Conservation (phyloP, 2,329 filamentous ascomycete genomes). For the Diplodia mutila region DNA sequence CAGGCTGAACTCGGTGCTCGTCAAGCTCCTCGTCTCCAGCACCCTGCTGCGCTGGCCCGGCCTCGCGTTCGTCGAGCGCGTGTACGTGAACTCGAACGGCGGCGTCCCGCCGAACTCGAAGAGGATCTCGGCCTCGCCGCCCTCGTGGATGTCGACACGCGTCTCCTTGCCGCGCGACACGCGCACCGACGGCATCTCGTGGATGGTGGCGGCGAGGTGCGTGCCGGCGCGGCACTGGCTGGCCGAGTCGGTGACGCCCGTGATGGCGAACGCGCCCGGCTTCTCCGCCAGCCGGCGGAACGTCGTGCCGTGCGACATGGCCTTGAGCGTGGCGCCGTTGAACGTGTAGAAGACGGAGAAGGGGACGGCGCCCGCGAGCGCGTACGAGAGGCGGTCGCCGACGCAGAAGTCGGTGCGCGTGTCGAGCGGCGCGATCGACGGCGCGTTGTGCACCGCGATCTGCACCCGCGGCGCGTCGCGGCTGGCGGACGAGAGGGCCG, state of each 20-base stretch:
- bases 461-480: constrained; percentile 76
- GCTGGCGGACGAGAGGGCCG: constrained; percentile 52
- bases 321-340: constrained; percentile 75
- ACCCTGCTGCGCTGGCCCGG: constrained; percentile 65
- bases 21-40: constrained; percentile 87
- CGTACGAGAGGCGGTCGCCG: constrained; percentile 91
- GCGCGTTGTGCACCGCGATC: constrained; percentile 90
- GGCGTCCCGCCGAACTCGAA: constrained; percentile 96
- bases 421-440: constrained; percentile 86
- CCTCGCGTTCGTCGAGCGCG: constrained; percentile 83
- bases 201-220: constrained; percentile 79
- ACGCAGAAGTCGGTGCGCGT: constrained; percentile 89
- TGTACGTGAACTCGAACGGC: constrained; percentile 98
- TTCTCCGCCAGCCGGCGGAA: constrained; percentile 94
- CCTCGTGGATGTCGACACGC: constrained; percentile 93
- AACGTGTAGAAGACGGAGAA: constrained; percentile 95
- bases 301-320: constrained; percentile 75
- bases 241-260: constrained; percentile 81
- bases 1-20: constrained; percentile 80
- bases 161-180: constrained; percentile 82
- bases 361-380: constrained; percentile 84
- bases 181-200: constrained; percentile 87
- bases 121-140: constrained; percentile 86
- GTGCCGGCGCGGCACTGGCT: constrained; percentile 84
- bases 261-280: constrained; percentile 86